Evolutionary conservation across 2,329 filamentous ascomycete genomes (phyloP).

Genomic region (Alternaria conjuncta): DNA sequence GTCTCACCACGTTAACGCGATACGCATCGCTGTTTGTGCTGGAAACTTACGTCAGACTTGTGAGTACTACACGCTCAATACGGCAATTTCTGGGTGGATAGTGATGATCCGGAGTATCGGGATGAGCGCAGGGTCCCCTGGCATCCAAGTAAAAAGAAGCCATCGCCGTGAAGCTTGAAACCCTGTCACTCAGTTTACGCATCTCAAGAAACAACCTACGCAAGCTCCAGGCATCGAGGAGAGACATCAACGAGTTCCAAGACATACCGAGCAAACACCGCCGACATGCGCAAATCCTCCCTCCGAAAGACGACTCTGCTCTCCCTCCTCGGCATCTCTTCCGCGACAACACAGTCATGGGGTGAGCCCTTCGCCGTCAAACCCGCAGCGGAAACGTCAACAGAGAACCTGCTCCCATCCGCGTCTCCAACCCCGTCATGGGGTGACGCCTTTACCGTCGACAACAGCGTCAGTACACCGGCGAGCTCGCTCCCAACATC

Average conservation of each 20-base stretch:
- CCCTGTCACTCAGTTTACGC: neutral
- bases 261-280: neutral
- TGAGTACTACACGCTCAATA: neutral
- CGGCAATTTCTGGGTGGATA: neutral
- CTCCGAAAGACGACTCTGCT: constrained; percentile 14
- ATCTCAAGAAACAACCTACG: neutral
- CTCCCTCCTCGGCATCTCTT: constrained; percentile 19
- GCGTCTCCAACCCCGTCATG: neutral
- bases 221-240: neutral
- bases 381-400: constrained; percentile 16
- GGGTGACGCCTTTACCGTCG: constrained; percentile 12
- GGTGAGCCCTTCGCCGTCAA: constrained; percentile 24
- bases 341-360: constrained; percentile 20
- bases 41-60: constrained; percentile 1
- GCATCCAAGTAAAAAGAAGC: neutral
- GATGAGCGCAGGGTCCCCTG: neutral
- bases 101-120: neutral
- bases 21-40: neutral
- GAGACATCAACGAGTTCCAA: neutral
- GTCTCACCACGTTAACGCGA: neutral
- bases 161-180: neutral
- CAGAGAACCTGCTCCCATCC: constrained; percentile 7
- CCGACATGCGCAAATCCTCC: constrained; percentile 19
- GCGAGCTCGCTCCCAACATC: neutral
- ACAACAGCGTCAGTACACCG: neutral